A percentile compares a stretch with the other conserved stretches of the same genome.
Evolutionary conservation across 768 basidiomycete species (phyloP).

Genomic region (Phlebiopsis gigantea): DNA sequence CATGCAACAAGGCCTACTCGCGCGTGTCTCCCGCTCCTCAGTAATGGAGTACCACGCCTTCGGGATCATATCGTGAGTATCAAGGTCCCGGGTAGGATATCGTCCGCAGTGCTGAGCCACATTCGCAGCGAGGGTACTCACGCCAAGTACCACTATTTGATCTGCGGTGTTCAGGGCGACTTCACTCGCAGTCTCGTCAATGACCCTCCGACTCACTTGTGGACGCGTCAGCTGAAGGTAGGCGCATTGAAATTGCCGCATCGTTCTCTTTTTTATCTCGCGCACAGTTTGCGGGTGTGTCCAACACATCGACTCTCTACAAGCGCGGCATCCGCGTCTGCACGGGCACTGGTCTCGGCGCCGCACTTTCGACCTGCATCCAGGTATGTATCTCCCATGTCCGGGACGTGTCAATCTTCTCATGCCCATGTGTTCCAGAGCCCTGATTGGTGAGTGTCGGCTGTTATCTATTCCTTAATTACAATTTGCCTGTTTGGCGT

Average conservation of each 20-base stretch:
- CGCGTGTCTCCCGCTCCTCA: conserved; percentile 33
- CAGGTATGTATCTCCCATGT: conserved; percentile 22
- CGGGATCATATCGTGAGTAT: conserved; percentile 33
- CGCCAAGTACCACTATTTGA: conserved; percentile 38
- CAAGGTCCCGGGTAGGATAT: not conserved
- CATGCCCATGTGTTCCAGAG: conserved; percentile 20
- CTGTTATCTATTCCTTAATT: not conserved
- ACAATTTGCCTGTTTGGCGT: not conserved
- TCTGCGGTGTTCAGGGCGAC: conserved; percentile 42
- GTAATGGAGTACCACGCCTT: conserved; percentile 44
- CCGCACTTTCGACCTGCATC: conserved; percentile 38
- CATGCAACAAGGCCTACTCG: conserved; percentile 42
- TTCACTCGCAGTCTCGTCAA: conserved; percentile 38
- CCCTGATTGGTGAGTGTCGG: conserved; percentile 29
- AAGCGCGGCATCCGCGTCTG: conserved; percentile 40
- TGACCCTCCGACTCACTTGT: conserved; percentile 34
- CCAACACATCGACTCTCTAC: conserved; percentile 38
- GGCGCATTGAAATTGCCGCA: not conserved
- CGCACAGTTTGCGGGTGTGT: conserved; percentile 36
- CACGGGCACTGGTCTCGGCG: conserved; percentile 41
- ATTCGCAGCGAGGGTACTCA: conserved; percentile 33
- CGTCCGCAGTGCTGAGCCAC: not conserved
- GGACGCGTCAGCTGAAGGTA: conserved; percentile 42
- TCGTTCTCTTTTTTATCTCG: not conserved
- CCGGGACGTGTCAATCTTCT: conserved; percentile 4